Evolutionary conservation across 305 asterid species (phyloP).

Genomic region (Fraxinus paxiana): DNA sequence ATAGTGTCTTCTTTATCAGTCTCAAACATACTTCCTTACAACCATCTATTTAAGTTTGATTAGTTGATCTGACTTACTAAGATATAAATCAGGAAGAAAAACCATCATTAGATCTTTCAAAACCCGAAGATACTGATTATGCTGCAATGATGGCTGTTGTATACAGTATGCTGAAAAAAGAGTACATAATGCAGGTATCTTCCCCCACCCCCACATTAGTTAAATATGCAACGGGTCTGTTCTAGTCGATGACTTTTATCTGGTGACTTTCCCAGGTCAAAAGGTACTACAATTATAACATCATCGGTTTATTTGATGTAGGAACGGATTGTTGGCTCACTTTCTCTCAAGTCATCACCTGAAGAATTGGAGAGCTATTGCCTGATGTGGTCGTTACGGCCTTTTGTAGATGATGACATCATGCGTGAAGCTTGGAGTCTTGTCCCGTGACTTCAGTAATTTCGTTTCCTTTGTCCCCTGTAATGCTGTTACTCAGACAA

Average conservation of each 20-base stretch:
- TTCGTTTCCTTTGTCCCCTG: background rate
- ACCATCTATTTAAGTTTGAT: background rate
- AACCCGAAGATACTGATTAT: slow-evolving; percentile 44
- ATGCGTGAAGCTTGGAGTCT: slow-evolving; percentile 63
- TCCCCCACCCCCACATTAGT: background rate
- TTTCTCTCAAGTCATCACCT: slow-evolving; percentile 52
- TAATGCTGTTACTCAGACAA: background rate
- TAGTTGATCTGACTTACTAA: background rate
- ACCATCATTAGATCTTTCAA: slow-evolving; percentile 24
- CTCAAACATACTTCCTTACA: background rate
- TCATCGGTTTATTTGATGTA: slow-evolving; percentile 21
- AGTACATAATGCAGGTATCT: slow-evolving; percentile 77
- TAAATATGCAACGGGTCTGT: background rate
- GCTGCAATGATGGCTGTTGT: slow-evolving; percentile 59
- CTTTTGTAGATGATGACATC: slow-evolving; percentile 64
- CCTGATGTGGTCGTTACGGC: slow-evolving; percentile 81
- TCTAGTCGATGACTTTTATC: background rate
- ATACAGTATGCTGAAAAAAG: slow-evolving; percentile 67
- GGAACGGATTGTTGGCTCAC: slow-evolving; percentile 63
- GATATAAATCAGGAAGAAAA: slow-evolving; percentile 34
- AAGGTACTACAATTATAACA: background rate
- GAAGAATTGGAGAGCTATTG: slow-evolving; percentile 73
- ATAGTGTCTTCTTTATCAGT: background rate
- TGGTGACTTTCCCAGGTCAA: background rate
- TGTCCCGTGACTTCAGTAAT: slow-evolving; percentile 25